Percentiles rank a stretch among this genome's conserved stretches.
phyloP scores from a whole-genome alignment of 495 filamentous ascomycete genomes.

The Aspergillus baeticus region DNA sequence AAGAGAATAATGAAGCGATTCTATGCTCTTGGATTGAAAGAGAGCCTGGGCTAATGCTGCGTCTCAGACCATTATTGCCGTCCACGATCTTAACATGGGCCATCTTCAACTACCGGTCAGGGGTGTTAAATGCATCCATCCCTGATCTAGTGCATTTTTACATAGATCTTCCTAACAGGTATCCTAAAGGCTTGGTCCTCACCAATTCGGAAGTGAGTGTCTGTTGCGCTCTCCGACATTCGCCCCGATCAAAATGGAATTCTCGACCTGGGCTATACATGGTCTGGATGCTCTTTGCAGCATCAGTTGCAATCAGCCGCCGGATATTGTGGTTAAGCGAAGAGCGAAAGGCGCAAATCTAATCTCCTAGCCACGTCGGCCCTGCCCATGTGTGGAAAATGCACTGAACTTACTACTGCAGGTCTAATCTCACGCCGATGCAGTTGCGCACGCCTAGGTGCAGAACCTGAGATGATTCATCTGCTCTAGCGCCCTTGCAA shows the following conservation, averaged over 20 bases:
- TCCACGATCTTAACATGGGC: background rate
- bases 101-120: background rate
- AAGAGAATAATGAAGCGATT: background rate
- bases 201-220: too few relatives aligned
- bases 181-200: background rate
- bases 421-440: background rate
- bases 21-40: too few relatives aligned
- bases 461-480: background rate
- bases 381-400: background rate
- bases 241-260: background rate
- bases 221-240: background rate
- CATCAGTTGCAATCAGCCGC: too few relatives aligned
- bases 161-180: background rate
- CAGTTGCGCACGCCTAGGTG: background rate
- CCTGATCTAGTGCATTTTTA: background rate
- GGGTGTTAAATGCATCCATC: background rate
- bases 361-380: background rate
- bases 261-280: too few relatives aligned
- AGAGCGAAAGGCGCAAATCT: background rate
- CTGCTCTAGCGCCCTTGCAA: background rate
- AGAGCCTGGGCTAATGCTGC: constrained; percentile 2
- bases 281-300: too few relatives aligned
- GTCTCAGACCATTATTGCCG: background rate
- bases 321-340: too few relatives aligned
- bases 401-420: background rate